Evolutionary conservation across 345 rosid genomes (phyloP).

Genomic region (Aethionema arabicum): DNA sequence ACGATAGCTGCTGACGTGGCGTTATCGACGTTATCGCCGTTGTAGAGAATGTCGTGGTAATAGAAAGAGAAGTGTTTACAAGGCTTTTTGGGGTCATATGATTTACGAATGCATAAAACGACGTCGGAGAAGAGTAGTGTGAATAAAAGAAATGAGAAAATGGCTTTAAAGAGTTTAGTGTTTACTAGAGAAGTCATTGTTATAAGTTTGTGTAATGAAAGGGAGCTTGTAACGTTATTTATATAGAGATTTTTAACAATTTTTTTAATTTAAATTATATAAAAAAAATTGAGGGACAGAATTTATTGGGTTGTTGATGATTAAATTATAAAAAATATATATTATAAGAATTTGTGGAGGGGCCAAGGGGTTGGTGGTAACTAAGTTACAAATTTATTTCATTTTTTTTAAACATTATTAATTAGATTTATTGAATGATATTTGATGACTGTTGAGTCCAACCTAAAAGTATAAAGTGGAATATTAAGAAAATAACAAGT

Average conservation of each 20-base stretch:
- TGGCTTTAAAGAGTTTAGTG: constrained; percentile 25
- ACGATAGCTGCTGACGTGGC: constrained; percentile 49
- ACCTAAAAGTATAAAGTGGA: constrained; percentile 32
- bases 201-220: too few species aligned
- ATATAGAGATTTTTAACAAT: not conserved
- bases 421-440: not conserved
- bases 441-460: constrained; percentile 26
- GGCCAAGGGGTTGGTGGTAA: constrained; percentile 28
- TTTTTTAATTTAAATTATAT: not conserved
- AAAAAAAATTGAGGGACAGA: not conserved
- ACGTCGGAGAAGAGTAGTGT: constrained; percentile 34
- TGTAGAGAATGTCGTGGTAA: constrained; percentile 55
- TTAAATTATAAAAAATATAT: not conserved
- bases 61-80: constrained; percentile 56
- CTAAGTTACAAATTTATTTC: constrained; percentile 12
- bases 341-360: constrained; percentile 8
- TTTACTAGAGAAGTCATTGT: constrained; percentile 24
- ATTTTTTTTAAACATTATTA: constrained; percentile 8
- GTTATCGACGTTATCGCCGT: constrained; percentile 46
- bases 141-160: constrained; percentile 31
- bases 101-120: constrained; percentile 27
- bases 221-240: not conserved
- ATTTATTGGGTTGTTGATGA: constrained; percentile 29
- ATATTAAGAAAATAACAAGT: constrained; percentile 6
- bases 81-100: constrained; percentile 36